Evolutionary conservation across 805 yeast genomes (phyloP), one percentile per base, ranked within the genome.

Genomic region (Sugiyamaella boreocaroliniensis): DNA sequence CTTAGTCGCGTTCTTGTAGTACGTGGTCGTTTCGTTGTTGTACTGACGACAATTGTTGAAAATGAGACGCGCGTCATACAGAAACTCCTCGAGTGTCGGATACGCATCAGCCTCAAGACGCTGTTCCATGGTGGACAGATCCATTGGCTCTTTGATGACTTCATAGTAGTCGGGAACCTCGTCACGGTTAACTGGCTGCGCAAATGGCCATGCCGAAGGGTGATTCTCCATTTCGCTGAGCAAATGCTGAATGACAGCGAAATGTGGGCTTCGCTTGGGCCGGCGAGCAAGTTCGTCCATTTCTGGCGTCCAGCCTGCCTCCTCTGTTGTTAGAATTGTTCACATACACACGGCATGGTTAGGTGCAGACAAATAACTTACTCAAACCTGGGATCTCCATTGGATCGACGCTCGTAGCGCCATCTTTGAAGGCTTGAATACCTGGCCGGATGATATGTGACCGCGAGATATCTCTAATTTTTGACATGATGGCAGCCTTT

Each of bases 151-250:
- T 65, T 89, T 89, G 58, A 93, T 92, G 29, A 93, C 93, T 59
- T 89, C 95, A 68, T 92, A 93, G 66, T 93, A 93, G 69, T 93
- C 99, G 1, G 95, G 89, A 10, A 93, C 99, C 66, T 93, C 99
- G 42, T 88, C 95, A 65, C 80, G 82, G 67, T 86, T 88, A 12
- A 93, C 99, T 2, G 99, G 96, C 51, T 82, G 85, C 45, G 89
- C 81, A 70, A 93, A 93, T 40, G 99, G 99, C 99, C 99, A 93
- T 26, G 97, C 92, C 3, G 96, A 87, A 0, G 98, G 95, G 69
- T 93, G 96, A 65, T 87, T 89, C 64, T 88, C 93, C 72, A 93
- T 68, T 64, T 93, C 99, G 6, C 89, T 81, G 43, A 93, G 75
- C 15, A 93, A 70, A 52, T 89, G 89, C 61, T 87, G 88, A 95